Base-by-base conservation (phyloP, 805 yeast genomes). In the Hanseniaspora clermontiae region DNA sequence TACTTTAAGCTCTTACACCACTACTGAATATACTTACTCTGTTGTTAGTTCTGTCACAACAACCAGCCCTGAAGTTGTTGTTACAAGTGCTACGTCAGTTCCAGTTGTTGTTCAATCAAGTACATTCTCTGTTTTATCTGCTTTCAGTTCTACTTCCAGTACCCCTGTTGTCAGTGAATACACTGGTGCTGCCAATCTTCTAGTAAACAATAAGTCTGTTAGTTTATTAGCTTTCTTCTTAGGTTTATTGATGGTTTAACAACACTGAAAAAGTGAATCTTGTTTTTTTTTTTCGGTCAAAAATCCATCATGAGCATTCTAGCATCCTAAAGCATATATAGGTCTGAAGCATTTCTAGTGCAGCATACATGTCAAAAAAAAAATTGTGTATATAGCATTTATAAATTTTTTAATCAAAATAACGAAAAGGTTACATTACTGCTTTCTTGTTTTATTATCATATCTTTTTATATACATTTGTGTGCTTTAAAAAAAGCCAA, bases 111-210 rank as follows among this genome's bases (percentile, higher is more conserved):
- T 15, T 15, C 20, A 40, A 34, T 15, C 49, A 2, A 37, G n/a
- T 12, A 32, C 57, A 57, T 64, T 69, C 29, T 57, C 66, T 54
- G 57, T 64, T 55, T 57, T 62, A 48, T 59, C 61, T n/a, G 62
- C 67, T n/a, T 10, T 37, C 4, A 37, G n/a, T 11, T 1, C 38
- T 36, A 24, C 51, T 31, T 29, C 38, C 8, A 45, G 9, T 2
- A 49, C 32, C 52, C 14, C 32, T 45, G 27, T 48, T 32, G 34
- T 37, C 15, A 12, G 38, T 38, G 32, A 52, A 31, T 29, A 49
- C 48, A 32, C 51, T 47, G 46, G 38, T 49, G 43, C 43, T 50
- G 49, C 45, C 47, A 31, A 55, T 50, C 15, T 19, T 9, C 15
- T 19, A n/a, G 11, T 3, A 42, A 42, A 34, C 31, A 43, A 37